A percentile compares a stretch with the other conserved stretches of the same genome.
phyloP scores from a whole-genome alignment of 2,329 filamentous ascomycete species.

The Ceratocystiopsis minuta region DNA sequence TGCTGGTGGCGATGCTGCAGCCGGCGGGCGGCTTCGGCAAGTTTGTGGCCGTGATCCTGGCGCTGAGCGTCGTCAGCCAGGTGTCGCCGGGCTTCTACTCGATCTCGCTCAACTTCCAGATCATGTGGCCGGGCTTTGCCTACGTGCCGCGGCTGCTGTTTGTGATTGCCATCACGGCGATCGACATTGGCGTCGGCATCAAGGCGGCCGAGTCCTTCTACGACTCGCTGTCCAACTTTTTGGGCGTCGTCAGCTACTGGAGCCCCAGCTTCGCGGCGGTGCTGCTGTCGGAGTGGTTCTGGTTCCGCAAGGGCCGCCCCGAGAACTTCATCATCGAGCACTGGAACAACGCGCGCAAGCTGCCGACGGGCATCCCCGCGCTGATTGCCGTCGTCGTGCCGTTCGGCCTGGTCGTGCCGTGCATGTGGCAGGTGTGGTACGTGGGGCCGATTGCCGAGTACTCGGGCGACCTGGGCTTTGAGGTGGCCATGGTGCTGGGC shows the following conservation, averaged over 20 bases:
- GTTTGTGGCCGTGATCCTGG: constrained; percentile 41
- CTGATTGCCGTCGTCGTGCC: constrained; percentile 8
- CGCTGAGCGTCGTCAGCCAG: constrained; percentile 40
- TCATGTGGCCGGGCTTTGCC: constrained; percentile 20
- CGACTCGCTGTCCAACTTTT: constrained; percentile 24
- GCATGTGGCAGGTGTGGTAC: constrained; percentile 26
- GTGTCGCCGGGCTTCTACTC: constrained; percentile 41
- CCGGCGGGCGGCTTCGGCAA: constrained; percentile 42
- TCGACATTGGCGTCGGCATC: constrained; percentile 24
- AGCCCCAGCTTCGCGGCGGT: constrained; percentile 23
- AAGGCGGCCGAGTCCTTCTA: constrained; percentile 22
- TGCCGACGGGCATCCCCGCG: constrained; percentile 15
- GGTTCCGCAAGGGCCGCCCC: constrained; percentile 11
- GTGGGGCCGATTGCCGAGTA: constrained; percentile 23
- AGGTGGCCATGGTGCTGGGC: constrained; percentile 23
- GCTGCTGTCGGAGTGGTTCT: constrained; percentile 16
- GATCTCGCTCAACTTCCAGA: constrained; percentile 42
- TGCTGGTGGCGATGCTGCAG: constrained; percentile 39
- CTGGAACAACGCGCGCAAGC: constrained; percentile 11
- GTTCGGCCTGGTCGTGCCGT: constrained; percentile 19
- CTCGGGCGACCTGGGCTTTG: constrained; percentile 28
- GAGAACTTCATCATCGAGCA: constrained; percentile 9
- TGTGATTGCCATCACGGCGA: constrained; percentile 19
- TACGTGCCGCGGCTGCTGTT: constrained; percentile 24
- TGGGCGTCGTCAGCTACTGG: constrained; percentile 28